Base-by-base conservation (phyloP, 176 grass and related monocot species). In the Raddia guianensis region DNA sequence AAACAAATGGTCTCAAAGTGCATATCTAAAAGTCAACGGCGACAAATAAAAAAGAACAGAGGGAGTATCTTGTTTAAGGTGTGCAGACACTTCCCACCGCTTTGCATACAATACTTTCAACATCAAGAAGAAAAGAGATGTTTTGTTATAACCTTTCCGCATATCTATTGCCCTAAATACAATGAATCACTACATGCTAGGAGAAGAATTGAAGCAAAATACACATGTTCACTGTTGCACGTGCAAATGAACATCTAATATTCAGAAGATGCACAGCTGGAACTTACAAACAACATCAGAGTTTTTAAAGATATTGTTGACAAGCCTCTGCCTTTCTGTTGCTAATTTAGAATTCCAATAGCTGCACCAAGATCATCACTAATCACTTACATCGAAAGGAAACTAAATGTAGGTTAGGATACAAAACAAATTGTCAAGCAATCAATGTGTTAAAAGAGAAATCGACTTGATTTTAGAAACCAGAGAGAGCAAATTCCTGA, bases 261-360 rank as follows among this genome's bases (percentile, higher is more conserved):
- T 12, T 45, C 7, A 73, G 33, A 52, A 62, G 1, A 35, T 51
- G 68, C 19, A 74, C 63, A 68, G 60, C 19, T 73, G 45, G 43
- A 77, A 90, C 89, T 97, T 84, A 97, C 94, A 97, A 74, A 97
- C 85, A 83, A 97, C 73, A 87, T 97, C 94, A 53, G 85, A 90
- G 33, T 74, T 87, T 87, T 66, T 78, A 68, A 94, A 94, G 60
- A 78, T 83, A 80, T 52, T 66, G 35, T 82, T 66, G 43, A 97
- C 66, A n/a, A 94, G 89, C 77, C 94, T 94, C 77, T 90, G 89
- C 66, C 90, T 92, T 78, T 97, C 91, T 21, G 91, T 94, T 70
- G 91, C 85, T 84, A 94, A 76, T 76, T 80, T 93, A 80, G 94
- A 97, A 87, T 94, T 97, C 94, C 94, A 94, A 88, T 97, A 97